A percentile compares a stretch with the other conserved stretches of the same genome.
phyloP scores from a whole-genome alignment of 345 rosid genomes.

The Salix koriyanagi region DNA sequence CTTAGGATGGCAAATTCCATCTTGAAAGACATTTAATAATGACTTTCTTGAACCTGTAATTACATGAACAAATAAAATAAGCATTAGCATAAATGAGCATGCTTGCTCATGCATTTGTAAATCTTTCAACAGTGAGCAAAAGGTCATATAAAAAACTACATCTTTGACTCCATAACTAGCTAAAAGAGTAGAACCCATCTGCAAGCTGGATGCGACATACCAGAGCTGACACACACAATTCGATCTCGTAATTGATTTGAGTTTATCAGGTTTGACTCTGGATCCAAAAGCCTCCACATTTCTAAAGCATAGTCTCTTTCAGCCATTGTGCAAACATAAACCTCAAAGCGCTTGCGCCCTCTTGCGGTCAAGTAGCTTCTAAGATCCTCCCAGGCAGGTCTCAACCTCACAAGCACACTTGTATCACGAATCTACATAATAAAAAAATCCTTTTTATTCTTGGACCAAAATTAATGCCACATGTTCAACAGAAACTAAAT shows the following conservation, averaged over 20 bases:
- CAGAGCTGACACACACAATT: constrained; percentile 92
- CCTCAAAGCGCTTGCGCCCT: constrained; percentile 98
- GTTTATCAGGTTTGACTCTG: constrained; percentile 84
- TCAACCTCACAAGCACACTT: constrained; percentile 96
- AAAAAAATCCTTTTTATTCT: background rate
- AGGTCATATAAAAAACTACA: background rate
- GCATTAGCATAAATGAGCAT: background rate
- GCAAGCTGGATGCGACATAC: constrained; percentile 36
- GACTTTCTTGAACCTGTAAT: constrained; percentile 72
- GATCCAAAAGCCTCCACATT: constrained; percentile 99
- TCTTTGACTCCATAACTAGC: constrained; percentile 4
- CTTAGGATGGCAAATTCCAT: constrained; percentile 90
- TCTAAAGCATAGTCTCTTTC: constrained; percentile 97
- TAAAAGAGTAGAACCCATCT: constrained; percentile 7
- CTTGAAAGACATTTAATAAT: constrained; percentile 79
- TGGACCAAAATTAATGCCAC: constrained; percentile 10
- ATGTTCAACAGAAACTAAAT: background rate
- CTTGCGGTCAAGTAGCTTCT: constrained; percentile 87
- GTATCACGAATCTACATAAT: constrained; percentile 80
- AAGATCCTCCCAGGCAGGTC: constrained; percentile 99
- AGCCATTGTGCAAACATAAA: constrained; percentile 99
- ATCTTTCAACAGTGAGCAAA: background rate
- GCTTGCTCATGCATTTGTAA: background rate
- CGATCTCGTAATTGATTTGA: constrained; percentile 69
- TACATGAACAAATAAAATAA: background rate